A percentile compares a stretch with the other conserved stretches of the same genome.
phyloP scores from a whole-genome alignment of 257 asterid species.

The Solanum paucissectum region DNA sequence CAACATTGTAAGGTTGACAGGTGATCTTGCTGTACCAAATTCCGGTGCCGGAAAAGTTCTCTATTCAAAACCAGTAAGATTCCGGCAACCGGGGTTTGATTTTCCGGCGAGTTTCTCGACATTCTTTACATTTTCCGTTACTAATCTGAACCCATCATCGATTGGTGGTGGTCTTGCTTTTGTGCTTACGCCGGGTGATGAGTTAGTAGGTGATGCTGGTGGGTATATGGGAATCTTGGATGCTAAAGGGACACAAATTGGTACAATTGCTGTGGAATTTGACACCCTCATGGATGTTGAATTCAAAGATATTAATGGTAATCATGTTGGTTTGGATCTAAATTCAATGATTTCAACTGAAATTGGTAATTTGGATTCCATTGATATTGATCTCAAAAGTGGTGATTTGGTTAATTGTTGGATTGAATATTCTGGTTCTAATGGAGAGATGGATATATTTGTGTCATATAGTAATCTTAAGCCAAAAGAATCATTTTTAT shows the following conservation, averaged over 20 bases:
- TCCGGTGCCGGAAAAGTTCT: conserved; percentile 70
- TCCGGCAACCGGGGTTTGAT: conserved; percentile 38
- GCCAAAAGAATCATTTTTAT: conserved; percentile 53
- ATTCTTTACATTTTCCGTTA: conserved; percentile 64
- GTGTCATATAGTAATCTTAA: conserved; percentile 63
- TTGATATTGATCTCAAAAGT: conserved; percentile 58
- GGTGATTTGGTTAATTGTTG: conserved; percentile 73
- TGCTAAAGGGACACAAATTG: conserved; percentile 28
- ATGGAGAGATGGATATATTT: conserved; percentile 28
- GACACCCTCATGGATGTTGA: conserved; percentile 78
- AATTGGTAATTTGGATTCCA: conserved; percentile 37
- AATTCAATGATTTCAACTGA: conserved; percentile 52
- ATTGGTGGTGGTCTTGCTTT: conserved; percentile 86
- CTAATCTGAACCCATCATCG: conserved; percentile 62
- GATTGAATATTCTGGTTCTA: conserved; percentile 62
- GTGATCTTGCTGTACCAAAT: conserved; percentile 60
- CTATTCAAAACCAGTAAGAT: conserved; percentile 51
- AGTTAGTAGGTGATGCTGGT: conserved; percentile 56
- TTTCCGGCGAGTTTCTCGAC: conserved; percentile 51
- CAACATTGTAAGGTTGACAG: conserved; percentile 54
- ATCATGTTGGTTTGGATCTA: conserved; percentile 80
- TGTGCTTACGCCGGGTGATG: conserved; percentile 55
- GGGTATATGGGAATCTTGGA: conserved; percentile 54
- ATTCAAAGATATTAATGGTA: conserved; percentile 58
- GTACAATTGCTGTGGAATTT: conserved; percentile 61